Evolutionary conservation across 495 filamentous ascomycete species (phyloP).

Genomic region (Lasiosphaeria hispida): DNA sequence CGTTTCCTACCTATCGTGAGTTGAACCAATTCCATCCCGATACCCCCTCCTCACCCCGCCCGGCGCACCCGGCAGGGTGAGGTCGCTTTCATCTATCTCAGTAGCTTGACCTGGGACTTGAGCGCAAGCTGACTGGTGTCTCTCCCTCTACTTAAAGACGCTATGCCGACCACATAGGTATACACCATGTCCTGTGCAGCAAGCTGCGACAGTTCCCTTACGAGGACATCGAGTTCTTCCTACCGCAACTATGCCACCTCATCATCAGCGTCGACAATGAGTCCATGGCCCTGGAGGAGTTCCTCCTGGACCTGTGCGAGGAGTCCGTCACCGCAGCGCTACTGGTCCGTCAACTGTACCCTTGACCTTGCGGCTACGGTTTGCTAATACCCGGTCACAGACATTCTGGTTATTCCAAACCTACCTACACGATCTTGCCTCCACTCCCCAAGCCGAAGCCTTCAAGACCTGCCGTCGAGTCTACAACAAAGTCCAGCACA

Average conservation of each 20-base stretch:
- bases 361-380: background rate
- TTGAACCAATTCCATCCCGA: constrained; percentile 6
- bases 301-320: constrained; percentile 74
- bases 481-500: constrained; percentile 77
- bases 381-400: constrained; percentile 39
- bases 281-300: constrained; percentile 80
- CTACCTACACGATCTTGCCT: constrained; percentile 70
- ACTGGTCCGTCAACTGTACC: constrained; percentile 50
- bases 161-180: constrained; percentile 78
- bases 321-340: constrained; percentile 75
- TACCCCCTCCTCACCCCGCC: constrained; percentile 10
- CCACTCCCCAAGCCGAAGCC: constrained; percentile 62
- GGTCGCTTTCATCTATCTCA: too few relatives aligned
- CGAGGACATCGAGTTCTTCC: constrained; percentile 81
- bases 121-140: constrained; percentile 13
- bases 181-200: constrained; percentile 74
- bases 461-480: constrained; percentile 73
- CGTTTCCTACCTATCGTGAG: constrained; percentile 75
- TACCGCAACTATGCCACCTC: constrained; percentile 76
- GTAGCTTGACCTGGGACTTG: too few relatives aligned
- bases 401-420: constrained; percentile 84
- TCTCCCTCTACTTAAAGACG: constrained; percentile 47
- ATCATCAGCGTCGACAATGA: constrained; percentile 77
- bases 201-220: constrained; percentile 79
- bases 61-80: too few relatives aligned